These are phyloP conservation scores for Acanthamoeba sp. DNA, from an alignment of 208 protist species.

Conservation along the genomic window DNA sequence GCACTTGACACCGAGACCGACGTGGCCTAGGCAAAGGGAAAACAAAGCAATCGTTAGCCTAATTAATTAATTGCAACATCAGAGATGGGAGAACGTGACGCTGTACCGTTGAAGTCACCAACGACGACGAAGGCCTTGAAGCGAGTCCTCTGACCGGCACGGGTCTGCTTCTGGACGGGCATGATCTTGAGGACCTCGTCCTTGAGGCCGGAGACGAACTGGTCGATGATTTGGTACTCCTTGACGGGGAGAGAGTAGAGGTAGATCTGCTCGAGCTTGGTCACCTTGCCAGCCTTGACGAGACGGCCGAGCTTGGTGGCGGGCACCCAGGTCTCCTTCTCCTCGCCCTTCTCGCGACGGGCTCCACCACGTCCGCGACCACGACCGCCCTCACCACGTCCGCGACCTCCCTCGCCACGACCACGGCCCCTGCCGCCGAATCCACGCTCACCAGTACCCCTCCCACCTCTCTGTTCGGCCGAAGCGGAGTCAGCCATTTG, in stretches of 20 bases:
- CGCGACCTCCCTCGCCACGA: constrained; percentile 79
- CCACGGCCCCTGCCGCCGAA: constrained; percentile 78
- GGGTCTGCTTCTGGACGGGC: constrained; percentile 99
- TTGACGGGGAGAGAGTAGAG: constrained; percentile 99
- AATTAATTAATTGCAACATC: no score
- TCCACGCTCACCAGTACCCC: constrained; percentile 57
- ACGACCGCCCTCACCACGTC: constrained; percentile 75
- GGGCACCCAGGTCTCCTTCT: constrained; percentile 97
- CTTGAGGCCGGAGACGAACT: constrained; percentile 95
- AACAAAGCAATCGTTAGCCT: no score
- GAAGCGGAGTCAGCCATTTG: constrained; percentile 76
- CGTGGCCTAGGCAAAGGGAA: constrained; percentile 89
- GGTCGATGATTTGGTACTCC: constrained; percentile 99
- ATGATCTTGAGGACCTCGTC: constrained; percentile 99
- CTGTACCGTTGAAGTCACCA: constrained; percentile 96
- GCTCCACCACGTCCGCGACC: constrained; percentile 79
- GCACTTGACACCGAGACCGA: constrained; percentile 99
- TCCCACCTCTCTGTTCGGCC: constrained; percentile 77
- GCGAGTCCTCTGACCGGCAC: constrained; percentile 99
- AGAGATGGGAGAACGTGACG: not conserved
- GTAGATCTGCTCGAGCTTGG: constrained; percentile 99
- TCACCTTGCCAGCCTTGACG: constrained; percentile 95
- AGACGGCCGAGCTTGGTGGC: constrained; percentile 99
- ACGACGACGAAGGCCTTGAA: constrained; percentile 99
- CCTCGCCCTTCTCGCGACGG: constrained; percentile 77